Base-by-base conservation (phyloP, 306 rosid genomes). In the Amphicarpaea edgeworthii region DNA sequence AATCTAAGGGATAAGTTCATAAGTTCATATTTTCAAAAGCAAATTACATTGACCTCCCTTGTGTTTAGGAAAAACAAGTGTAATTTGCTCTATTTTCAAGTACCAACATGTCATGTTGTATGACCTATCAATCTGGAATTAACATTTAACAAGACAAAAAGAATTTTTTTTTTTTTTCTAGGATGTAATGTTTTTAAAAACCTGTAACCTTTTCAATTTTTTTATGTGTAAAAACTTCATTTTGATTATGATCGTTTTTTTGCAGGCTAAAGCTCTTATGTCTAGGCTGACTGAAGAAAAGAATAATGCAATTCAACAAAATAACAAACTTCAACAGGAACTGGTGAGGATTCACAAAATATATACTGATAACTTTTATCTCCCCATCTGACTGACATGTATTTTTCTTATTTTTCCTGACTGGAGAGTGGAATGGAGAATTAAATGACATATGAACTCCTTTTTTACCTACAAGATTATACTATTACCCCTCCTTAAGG, bases 321-420 rank as follows among this genome's bases (percentile, higher is more conserved):
- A 81, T 66, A 91, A 45, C 87, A 88, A 79, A 87, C 90, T 90
- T 41, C 93, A 89, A 24, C 96, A 93, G 79, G 98, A 93, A 88
- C 80, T 91, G 94, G 98, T 93, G 75, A 87, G 90, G 63, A 53
- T 79, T 65, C 37, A 71, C 60, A 21, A 43, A 24, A 7, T 17
- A 51, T 50, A 1, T 32, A 21, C 17, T 5, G 37, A 57, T 57
- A 20, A 12, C 38, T 57, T 55, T 12, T 23, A 12, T 57, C 37
- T 55, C 16, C 16, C 16, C 37, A 11, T 24, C 16, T 23, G 62
- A 55, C 34, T 23, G 62, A 55, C 34, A 8, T 54, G 15, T 23
- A 23, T 15, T 38, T 21, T 5, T 38, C 53, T 54, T 40, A 21
- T 34, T 65, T 49, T 14, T 41, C 40, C n/a, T 59, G 50, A 26